These are phyloP conservation scores for Trichosporon ovoides DNA, from an alignment of 1,284 basidiomycete genomes.

Conservation along the genomic window DNA sequence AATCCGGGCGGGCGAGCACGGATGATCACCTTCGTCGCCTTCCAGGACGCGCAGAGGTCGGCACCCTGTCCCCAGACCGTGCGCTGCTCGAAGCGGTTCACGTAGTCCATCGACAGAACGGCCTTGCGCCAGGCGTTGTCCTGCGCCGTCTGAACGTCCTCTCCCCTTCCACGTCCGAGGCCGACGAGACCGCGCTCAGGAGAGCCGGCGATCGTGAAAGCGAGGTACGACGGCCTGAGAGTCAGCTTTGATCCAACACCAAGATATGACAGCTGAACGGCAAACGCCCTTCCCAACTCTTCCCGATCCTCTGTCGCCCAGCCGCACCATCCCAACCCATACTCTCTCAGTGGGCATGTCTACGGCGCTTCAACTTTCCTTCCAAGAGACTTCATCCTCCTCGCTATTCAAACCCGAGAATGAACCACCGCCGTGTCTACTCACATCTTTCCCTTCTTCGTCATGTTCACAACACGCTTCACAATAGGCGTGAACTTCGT, in stretches of 20 bases:
- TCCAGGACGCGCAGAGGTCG: slow-evolving; percentile 76
- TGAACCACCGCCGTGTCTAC: too few relatives aligned
- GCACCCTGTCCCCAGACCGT: slow-evolving; percentile 66
- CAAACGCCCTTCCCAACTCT: too few relatives aligned
- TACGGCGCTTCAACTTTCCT: too few relatives aligned
- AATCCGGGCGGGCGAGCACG: slow-evolving; percentile 86
- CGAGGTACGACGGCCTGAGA: slow-evolving; percentile 8
- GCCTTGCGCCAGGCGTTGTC: slow-evolving; percentile 65
- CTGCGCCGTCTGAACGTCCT: slow-evolving; percentile 55
- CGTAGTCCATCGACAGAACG: slow-evolving; percentile 65
- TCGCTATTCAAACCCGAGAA: too few relatives aligned
- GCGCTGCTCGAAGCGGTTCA: slow-evolving; percentile 80
- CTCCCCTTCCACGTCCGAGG: slow-evolving; percentile 78
- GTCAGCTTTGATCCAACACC: too few relatives aligned
- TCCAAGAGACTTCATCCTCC: too few relatives aligned
- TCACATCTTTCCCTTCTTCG: slow-evolving; percentile 48
- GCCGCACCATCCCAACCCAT: too few relatives aligned
- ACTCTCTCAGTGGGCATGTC: too few relatives aligned
- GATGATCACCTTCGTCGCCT: slow-evolving; percentile 75
- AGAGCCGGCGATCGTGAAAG: slow-evolving; percentile 73
- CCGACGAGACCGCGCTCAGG: slow-evolving; percentile 81
- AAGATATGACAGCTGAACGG: too few relatives aligned
- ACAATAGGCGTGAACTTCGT: slow-evolving; percentile 34
- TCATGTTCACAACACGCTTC: slow-evolving; percentile 47
- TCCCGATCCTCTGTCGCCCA: neutral